Evolutionary conservation across 352 stramenopile genomes (phyloP), one percentile per base, ranked within the genome.

Genomic region (Aphanomyces euteiches): DNA sequence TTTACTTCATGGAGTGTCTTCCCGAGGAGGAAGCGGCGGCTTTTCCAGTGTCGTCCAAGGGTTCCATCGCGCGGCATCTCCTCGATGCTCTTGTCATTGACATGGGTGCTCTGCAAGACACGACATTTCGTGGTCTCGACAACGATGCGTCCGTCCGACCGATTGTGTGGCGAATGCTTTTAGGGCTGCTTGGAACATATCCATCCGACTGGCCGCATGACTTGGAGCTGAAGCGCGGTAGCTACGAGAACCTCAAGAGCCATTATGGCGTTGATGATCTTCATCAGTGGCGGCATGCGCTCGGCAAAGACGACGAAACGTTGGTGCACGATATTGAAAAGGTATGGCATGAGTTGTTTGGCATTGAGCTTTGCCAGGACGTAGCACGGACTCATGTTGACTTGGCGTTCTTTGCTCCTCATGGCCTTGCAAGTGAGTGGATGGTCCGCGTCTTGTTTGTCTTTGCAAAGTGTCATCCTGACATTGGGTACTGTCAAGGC

Each of bases 401-500:
- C 1, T 47, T 89, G 6, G 1, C 74, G 38, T 82, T 87, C 69
- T 91, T 91, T 38, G 69, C 72, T 5, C 54, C 75, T 12, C 79
- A 79, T 7, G 72, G 78, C 7, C 82, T 85, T 39, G 76, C 77
- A 4, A 77, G 86, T 59, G 79, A 92, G 59, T 82, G 83, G 71
- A 90, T 93, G 80, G 72, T 87, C 17, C 79, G 78, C 21, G 82
- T 90, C 17, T 68, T 96, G 10, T 93, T 92, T 36, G 72, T 92
- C 0, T 91, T 89, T 64, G 82, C 89, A 13, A 89, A 89, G 67
- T 76, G 90, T 41, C 77, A 97, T 57, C 77, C 84, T 1, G 77
- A 90, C 6, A 79, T 97, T 19, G 88, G 89, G 34, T 98, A 98
- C 81, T 85, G 96, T 61, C 95, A 98, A 76, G 95, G 92, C 45